Percentiles rank a stretch among this genome's conserved stretches.
Conservation (phyloP, 768 basidiomycete genomes). For the Pleurotus giganteus region DNA sequence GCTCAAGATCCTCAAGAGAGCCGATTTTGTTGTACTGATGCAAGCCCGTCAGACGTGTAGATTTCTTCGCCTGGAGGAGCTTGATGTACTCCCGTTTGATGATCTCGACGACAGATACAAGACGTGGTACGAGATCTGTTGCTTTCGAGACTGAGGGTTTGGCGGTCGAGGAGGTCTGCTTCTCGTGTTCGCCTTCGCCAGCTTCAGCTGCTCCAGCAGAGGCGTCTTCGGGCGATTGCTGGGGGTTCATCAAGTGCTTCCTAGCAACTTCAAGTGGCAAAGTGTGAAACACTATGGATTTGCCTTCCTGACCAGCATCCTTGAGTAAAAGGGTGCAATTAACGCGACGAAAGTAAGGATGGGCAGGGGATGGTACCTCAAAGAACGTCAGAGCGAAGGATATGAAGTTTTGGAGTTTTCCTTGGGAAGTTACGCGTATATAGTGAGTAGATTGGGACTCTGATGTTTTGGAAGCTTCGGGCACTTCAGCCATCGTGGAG, state of each 20-base stretch:
- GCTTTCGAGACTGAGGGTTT: constrained; percentile 26
- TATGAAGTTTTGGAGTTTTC: constrained; percentile 54
- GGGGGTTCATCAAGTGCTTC: background rate
- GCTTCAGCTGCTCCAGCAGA: background rate
- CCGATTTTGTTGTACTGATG: constrained; percentile 79
- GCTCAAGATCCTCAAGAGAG: constrained; percentile 44
- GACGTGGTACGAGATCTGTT: constrained; percentile 50
- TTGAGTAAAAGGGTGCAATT: background rate
- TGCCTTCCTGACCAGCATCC: background rate
- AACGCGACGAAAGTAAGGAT: background rate
- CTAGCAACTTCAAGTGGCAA: background rate
- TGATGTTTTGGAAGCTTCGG: background rate
- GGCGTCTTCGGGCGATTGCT: background rate
- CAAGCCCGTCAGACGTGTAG: constrained; percentile 48
- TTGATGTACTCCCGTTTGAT: constrained; percentile 80
- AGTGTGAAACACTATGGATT: constrained; percentile 1
- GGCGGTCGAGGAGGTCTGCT: background rate
- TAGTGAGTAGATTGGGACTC: constrained; percentile 19
- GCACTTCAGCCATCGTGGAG: background rate
- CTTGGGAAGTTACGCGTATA: constrained; percentile 54
- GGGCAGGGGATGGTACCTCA: constrained; percentile 36
- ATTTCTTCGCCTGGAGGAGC: constrained; percentile 38
- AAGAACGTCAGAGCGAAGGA: constrained; percentile 52
- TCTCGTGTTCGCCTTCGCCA: background rate
- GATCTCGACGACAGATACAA: constrained; percentile 80